Base-by-base conservation (phyloP, 345 rosid genomes). In the Arabidopsis thaliana region DNA sequence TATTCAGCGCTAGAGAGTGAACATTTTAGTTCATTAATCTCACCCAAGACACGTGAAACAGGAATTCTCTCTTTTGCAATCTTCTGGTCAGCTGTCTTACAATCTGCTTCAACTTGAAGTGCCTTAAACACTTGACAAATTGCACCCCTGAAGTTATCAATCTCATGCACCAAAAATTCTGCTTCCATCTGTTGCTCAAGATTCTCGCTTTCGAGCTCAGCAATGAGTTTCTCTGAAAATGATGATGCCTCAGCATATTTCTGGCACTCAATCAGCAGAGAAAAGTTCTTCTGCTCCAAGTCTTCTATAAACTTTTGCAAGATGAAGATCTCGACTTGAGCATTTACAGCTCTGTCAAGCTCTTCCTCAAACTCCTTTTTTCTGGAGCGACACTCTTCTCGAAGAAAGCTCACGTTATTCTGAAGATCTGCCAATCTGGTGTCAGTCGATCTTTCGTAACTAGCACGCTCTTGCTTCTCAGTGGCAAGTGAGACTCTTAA, bases 351-450 rank as follows among this genome's bases (percentile, higher is more conserved):
- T 85, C 76, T 89, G 57, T 90, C 98, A 69, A 94, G 86, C 66
- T 91, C 96, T 79, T 91, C 98, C 83, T 90, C 97, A 71, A 90
- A 94, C 57, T 91, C 93, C 77, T 85, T 95, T 86, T 79, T 83
- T 68, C 91, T 84, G 37, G 84, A 77, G 71, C 70, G 86, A 23
- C 87, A 85, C 78, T 90, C 95, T 73, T 91, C 95, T 53, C 87
- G 88, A 71, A 94, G 85, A 52, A 81, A 59, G 77, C 71, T 80
- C 36, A 94, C 86, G 73, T 86, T 88, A 69, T 75, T 86, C 80
- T 91, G 96, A 40, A 94, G 82, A 79, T 81, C 86, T 11, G 80
- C 83, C 82, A 91, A 79, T 55, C 96, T 90, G 42, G 85, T 75
- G 73, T 90, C 91, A 48, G 91, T 88, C 4, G 89, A 87, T 58